phyloP scores from a whole-genome alignment of 257 asterid species.

The Thymus mandschuricus region DNA sequence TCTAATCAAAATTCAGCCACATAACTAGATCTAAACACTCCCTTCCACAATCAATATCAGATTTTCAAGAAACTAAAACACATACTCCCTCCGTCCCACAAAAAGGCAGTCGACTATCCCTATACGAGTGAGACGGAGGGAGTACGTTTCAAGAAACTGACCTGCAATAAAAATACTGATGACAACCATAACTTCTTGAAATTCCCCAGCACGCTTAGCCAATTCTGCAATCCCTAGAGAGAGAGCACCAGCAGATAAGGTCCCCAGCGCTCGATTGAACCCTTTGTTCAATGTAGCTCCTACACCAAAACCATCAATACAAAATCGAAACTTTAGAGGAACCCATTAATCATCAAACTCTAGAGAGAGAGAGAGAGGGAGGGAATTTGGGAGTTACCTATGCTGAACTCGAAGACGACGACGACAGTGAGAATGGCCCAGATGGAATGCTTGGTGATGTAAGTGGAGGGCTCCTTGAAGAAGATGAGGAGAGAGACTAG shows the following conservation, averaged over 20 bases:
- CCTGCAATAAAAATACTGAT: constrained; percentile 84
- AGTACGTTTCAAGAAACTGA: constrained; percentile 19
- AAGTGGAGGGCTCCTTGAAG: constrained; percentile 62
- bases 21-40: not conserved
- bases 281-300: constrained; percentile 96
- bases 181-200: constrained; percentile 68
- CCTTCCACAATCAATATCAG: not conserved
- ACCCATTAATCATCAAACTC: not conserved
- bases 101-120: no score
- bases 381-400: constrained; percentile 44
- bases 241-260: constrained; percentile 85
- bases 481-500: constrained; percentile 66
- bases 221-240: constrained; percentile 75
- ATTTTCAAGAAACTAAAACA: not conserved
- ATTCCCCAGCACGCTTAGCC: constrained; percentile 58
- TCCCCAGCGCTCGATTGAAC: constrained; percentile 85
- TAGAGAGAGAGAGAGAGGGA: not conserved
- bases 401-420: constrained; percentile 92
- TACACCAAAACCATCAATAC: constrained; percentile 16
- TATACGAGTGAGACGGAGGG: no score
- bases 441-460: constrained; percentile 53
- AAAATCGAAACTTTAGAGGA: not conserved
- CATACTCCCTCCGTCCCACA: no score
- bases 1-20: not conserved
- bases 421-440: constrained; percentile 90